Conservation (phyloP, 768 basidiomycete species). For the Suillus variegatus region DNA sequence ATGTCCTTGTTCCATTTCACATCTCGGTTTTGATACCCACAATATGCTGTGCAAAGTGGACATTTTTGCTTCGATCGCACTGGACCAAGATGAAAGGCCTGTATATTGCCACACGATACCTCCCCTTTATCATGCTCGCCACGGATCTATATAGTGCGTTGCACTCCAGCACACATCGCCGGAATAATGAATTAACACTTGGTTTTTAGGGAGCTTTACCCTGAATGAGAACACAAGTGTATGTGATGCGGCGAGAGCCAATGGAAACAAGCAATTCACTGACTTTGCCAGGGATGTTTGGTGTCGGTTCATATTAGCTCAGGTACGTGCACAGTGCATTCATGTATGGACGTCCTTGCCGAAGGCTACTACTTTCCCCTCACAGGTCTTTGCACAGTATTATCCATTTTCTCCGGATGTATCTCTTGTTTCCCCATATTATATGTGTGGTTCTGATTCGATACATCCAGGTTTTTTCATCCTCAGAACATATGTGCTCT, state of each 20-base stretch:
- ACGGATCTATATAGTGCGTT: neutral
- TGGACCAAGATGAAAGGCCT: neutral
- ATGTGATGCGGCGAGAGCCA: neutral
- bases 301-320: neutral
- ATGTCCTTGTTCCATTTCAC: neutral
- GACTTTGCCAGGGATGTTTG: neutral
- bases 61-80: neutral
- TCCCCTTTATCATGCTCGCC: neutral
- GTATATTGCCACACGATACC: neutral
- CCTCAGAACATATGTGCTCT: neutral
- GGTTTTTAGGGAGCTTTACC: neutral
- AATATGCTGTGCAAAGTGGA: neutral
- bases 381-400: neutral
- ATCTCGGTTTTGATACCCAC: neutral
- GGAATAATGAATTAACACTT: neutral
- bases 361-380: neutral
- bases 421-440: neutral
- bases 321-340: neutral
- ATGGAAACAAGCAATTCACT: neutral
- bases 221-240: neutral
- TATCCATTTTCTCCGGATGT: neutral
- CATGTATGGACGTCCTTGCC: neutral
- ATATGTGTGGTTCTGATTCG: neutral
- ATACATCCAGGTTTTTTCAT: neutral
- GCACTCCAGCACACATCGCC: neutral